Base-by-base conservation (phyloP, 805 yeast species). In the Candida peoriensis region DNA sequence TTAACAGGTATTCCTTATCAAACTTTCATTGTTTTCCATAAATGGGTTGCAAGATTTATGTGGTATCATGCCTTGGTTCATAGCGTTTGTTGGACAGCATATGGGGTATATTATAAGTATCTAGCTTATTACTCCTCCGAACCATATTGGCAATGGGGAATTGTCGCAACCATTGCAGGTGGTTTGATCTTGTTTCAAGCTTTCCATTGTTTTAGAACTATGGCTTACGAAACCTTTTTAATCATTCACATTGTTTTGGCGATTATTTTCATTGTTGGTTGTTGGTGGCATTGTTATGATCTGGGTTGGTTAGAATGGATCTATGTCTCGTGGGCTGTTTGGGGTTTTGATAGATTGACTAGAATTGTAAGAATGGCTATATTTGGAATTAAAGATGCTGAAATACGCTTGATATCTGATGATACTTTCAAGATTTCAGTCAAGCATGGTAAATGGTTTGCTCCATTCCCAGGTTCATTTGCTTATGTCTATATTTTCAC, bases 11-110 rank as follows among this genome's bases (percentile, higher is more conserved):
- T 85, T 67, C 64, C 76, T 4, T 78, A 72, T 46, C 61, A 78
- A 6, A 66, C 81, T 3, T 79, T 83, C 59, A 69, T 80, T 42
- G 58, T 68, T 24, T 72, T 73, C 50, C 96, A 86, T 57, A 78
- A 74, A 54, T 78, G 81, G 77, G 57, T 66, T 16, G 74, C 78
- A 3, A 55, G 81, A 36, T 48, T 67, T 1, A 57, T 64, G 45
- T 55, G 39, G 26, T 27, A 43, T 11, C 44, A 45, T 28, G 52
- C 52, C 3, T 5, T 42, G 14, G 29, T 46, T 14, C 55, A 50
- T 33, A 27, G 42, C 20, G 38, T 28, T 9, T 32, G 19, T 24
- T 24, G 46, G 46, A 41, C 47, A 1, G 33, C 34, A 6, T 37
- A 39, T 24, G 52, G 33, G 18, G 19, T 41, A 22, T 5, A 4